A percentile compares a stretch with the other conserved stretches of the same genome.
These are phyloP conservation scores for Talaromyces stipitatus DNA, from an alignment of 495 filamentous ascomycete genomes.

Conservation along the genomic window DNA sequence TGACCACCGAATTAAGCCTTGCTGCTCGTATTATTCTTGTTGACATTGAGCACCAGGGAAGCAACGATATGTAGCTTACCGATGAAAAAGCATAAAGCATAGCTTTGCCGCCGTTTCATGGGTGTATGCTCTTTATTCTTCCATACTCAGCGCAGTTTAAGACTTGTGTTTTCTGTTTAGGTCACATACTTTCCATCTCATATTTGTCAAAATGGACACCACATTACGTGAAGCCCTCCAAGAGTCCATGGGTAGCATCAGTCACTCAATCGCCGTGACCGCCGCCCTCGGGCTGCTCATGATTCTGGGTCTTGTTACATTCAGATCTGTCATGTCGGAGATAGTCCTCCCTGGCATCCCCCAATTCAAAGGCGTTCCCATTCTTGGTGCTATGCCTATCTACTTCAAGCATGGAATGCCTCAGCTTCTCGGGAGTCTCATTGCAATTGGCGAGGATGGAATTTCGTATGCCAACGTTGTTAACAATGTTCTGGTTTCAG, in stretches of 20 bases:
- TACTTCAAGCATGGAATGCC: conserved; percentile 13
- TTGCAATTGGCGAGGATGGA: conserved; percentile 12
- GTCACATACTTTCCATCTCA: neutral
- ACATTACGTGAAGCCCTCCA: conserved; percentile 8
- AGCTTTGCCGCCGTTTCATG: too few relatives aligned
- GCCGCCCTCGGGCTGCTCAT: conserved; percentile 11
- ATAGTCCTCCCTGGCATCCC: conserved; percentile 10
- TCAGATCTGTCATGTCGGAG: conserved; percentile 11
- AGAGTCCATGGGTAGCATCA: conserved; percentile 1
- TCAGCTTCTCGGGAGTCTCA: conserved; percentile 12
- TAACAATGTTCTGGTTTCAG: conserved; percentile 11
- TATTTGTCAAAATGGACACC: conserved; percentile 2
- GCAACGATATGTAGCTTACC: neutral
- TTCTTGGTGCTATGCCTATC: conserved; percentile 13
- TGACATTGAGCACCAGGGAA: too few relatives aligned
- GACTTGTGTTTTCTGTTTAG: neutral
- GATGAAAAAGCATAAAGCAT: too few relatives aligned
- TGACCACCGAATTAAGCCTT: too few relatives aligned
- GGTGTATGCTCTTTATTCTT: too few relatives aligned
- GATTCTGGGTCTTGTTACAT: conserved; percentile 11
- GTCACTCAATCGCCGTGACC: conserved; percentile 8
- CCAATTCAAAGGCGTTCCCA: conserved; percentile 11
- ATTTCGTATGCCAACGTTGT: conserved; percentile 13
- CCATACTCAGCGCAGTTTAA: too few relatives aligned
- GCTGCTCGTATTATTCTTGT: too few relatives aligned